A percentile compares a stretch with the other conserved stretches of the same genome.
Evolutionary conservation across 225 moss, liverwort and hornwort genomes (phyloP).

Genomic region (Straminergon stramineum): DNA sequence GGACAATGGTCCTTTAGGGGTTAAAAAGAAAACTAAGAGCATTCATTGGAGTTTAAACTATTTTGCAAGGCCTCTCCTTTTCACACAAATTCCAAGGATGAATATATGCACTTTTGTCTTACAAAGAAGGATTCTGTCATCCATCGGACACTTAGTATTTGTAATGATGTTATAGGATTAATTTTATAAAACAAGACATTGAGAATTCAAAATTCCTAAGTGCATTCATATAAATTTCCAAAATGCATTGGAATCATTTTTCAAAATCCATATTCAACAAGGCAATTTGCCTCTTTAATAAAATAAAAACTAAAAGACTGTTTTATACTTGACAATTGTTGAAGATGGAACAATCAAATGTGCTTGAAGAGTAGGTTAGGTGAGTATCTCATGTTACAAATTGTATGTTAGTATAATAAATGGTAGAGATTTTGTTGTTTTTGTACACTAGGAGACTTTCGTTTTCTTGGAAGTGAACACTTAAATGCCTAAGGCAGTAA

Average conservation of each 20-base stretch:
- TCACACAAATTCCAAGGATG: not conserved
- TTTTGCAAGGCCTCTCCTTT: not conserved
- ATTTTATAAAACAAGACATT: not conserved
- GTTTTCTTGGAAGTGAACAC: not conserved
- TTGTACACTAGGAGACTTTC: not conserved
- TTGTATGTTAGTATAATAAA: not conserved
- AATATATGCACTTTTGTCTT: too few relatives aligned
- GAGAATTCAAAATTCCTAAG: not conserved
- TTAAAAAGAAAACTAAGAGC: not conserved
- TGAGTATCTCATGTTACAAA: not conserved
- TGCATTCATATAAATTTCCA: not conserved
- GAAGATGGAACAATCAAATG: not conserved
- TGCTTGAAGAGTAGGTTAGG: not conserved
- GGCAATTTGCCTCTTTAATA: not conserved
- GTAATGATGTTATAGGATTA: accelerated
- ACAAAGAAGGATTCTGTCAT: not conserved
- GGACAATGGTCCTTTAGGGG: too few relatives aligned
- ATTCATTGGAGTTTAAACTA: not conserved
- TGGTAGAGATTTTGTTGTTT: not conserved
- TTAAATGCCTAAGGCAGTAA: not conserved
- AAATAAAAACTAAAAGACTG: not conserved
- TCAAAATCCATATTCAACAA: not conserved
- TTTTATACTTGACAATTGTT: not conserved
- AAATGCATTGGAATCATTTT: not conserved
- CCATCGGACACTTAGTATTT: accelerated